Conservation (phyloP, 2,329 filamentous ascomycete genomes). For the Arthrobotrys iridis region DNA sequence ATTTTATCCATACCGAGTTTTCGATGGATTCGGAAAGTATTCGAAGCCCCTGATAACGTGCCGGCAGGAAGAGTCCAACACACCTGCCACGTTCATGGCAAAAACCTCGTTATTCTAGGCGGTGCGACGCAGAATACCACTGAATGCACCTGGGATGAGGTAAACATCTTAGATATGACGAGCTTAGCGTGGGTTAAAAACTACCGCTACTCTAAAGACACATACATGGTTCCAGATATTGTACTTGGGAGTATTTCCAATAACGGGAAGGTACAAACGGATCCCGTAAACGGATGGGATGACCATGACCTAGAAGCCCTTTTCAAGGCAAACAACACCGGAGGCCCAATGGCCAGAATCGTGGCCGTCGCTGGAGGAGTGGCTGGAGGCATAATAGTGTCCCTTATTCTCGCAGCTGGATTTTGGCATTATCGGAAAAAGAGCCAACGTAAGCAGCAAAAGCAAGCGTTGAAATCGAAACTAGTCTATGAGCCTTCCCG, state of each 20-base stretch:
- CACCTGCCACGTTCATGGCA: conserved; percentile 44
- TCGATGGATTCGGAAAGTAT: conserved; percentile 37
- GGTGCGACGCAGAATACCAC: conserved; percentile 38
- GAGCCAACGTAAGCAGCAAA: not conserved
- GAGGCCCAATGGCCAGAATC: conserved; percentile 17
- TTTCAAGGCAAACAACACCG: not conserved
- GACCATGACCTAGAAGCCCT: conserved; percentile 37
- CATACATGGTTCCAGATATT: conserved; percentile 28
- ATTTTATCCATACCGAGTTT: conserved; percentile 50
- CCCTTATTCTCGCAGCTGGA: conserved; percentile 3
- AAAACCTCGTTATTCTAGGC: conserved; percentile 40
- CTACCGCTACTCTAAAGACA: conserved; percentile 8
- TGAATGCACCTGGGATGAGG: conserved; percentile 43
- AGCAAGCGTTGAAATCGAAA: conserved; percentile 9
- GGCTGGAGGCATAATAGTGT: conserved; percentile 35
- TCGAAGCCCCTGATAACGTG: conserved; percentile 21
- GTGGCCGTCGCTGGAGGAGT: conserved; percentile 43
- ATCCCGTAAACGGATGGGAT: conserved; percentile 51
- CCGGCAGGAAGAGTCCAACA: conserved; percentile 41
- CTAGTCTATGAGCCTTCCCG: conserved; percentile 36
- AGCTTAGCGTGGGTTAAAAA: conserved; percentile 29
- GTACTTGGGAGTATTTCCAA: conserved; percentile 49
- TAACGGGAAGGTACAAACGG: conserved; percentile 45
- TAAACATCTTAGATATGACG: conserved; percentile 48
- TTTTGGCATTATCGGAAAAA: conserved; percentile 13